phyloP scores from a whole-genome alignment of 352 stramenopile genomes.

The Pythium pyrilobum region DNA sequence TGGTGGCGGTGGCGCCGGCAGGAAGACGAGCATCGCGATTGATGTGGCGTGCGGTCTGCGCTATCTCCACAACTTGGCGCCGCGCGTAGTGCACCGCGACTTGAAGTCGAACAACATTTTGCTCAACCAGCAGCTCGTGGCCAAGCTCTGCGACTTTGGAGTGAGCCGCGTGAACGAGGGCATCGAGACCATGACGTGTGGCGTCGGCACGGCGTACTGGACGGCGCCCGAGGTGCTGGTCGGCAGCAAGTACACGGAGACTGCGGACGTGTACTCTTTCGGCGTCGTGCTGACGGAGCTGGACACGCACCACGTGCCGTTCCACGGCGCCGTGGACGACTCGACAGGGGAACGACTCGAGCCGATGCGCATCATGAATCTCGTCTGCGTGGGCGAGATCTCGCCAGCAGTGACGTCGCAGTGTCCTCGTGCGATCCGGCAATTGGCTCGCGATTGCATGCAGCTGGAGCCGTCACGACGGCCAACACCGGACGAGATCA shows the following conservation, averaged over 20 bases:
- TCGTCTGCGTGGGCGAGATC: conserved; percentile 22
- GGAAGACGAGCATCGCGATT: conserved; percentile 21
- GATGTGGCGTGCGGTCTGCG: conserved; percentile 18
- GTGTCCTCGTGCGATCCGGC: conserved; percentile 17
- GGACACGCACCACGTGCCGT: conserved; percentile 25
- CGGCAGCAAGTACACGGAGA: conserved; percentile 31
- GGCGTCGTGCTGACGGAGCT: conserved; percentile 30
- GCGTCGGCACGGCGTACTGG: conserved; percentile 34
- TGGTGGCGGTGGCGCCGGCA: neutral
- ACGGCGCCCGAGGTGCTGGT: conserved; percentile 39
- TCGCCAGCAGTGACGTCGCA: conserved; percentile 14
- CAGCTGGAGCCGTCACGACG: conserved; percentile 18
- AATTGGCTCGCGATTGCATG: conserved; percentile 22
- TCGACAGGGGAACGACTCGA: neutral
- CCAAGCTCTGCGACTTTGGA: conserved; percentile 42
- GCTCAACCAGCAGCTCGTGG: conserved; percentile 21
- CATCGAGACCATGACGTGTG: conserved; percentile 29
- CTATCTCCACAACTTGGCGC: conserved; percentile 22
- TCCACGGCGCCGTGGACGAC: conserved; percentile 11
- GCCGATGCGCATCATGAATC: conserved; percentile 18
- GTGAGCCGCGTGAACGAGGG: conserved; percentile 19
- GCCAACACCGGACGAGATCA: conserved; percentile 26
- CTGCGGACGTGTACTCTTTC: conserved; percentile 31
- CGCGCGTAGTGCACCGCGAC: conserved; percentile 23
- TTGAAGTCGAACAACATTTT: conserved; percentile 29